Conservation (phyloP, 2,329 filamentous ascomycete species). For the Colletotrichum truncatum region DNA sequence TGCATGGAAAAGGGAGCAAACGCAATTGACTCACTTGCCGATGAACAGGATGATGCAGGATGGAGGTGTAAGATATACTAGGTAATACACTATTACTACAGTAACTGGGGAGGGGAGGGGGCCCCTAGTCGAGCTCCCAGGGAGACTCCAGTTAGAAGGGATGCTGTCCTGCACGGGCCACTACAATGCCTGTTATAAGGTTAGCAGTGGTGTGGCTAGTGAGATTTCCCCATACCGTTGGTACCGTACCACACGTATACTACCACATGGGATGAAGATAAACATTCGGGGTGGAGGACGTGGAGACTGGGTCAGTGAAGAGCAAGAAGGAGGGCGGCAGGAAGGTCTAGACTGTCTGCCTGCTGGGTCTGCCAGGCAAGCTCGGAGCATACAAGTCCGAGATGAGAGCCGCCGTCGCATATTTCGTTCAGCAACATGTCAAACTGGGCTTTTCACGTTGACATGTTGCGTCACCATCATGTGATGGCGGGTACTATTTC, state of each 20-base stretch:
- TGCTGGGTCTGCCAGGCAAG: neutral
- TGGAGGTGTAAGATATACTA: too few relatives aligned
- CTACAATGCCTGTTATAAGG: too few relatives aligned
- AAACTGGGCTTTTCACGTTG: neutral
- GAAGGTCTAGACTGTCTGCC: neutral
- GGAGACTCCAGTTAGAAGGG: too few relatives aligned
- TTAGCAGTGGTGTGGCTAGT: too few relatives aligned
- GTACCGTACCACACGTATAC: too few relatives aligned
- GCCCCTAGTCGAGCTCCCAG: too few relatives aligned
- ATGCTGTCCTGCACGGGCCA: too few relatives aligned
- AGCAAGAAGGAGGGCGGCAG: neutral
- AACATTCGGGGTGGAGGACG: neutral
- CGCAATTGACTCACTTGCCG: too few relatives aligned
- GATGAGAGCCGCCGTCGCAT: neutral
- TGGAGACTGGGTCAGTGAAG: neutral
- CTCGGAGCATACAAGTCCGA: slow-evolving; percentile 19
- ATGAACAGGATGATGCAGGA: too few relatives aligned
- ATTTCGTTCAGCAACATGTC: neutral
- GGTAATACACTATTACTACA: too few relatives aligned
- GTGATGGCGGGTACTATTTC: neutral
- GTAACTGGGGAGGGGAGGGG: too few relatives aligned
- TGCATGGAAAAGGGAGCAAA: neutral
- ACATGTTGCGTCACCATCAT: slow-evolving; percentile 4
- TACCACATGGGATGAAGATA: neutral
- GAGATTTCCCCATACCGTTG: too few relatives aligned